phyloP scores from a whole-genome alignment of 805 yeast genomes.

The Metschnikowia drakensbergensis region DNA sequence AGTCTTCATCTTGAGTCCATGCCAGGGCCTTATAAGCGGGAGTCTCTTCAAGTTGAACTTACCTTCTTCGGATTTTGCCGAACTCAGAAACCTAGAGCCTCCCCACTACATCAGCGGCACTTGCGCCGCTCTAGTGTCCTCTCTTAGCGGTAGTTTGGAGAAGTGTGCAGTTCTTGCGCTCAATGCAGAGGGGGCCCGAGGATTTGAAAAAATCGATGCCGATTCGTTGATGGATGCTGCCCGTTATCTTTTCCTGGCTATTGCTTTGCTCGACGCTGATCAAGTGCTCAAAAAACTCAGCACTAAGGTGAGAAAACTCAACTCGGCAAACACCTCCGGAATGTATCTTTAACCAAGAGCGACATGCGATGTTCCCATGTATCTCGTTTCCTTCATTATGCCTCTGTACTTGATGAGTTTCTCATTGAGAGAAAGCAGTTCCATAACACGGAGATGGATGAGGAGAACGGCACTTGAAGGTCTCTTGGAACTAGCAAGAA shows the following conservation, averaged over 20 bases:
- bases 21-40: conserved; percentile 30
- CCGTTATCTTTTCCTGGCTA: conserved; percentile 5
- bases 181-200: conserved; percentile 61
- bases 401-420: conserved; percentile 35
- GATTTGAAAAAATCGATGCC: conserved; percentile 50
- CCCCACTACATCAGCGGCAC: conserved; percentile 63
- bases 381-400: not conserved
- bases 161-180: conserved; percentile 26
- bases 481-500: conserved; percentile 65
- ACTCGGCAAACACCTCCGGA: conserved; percentile 24
- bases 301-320: conserved; percentile 21
- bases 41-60: conserved; percentile 24
- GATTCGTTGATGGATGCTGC: conserved; percentile 39
- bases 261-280: not conserved
- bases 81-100: conserved; percentile 41
- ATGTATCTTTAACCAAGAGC: conserved; percentile 19
- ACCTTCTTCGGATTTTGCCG: conserved; percentile 9
- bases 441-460: conserved; percentile 86
- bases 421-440: conserved; percentile 85
- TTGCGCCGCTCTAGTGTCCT: conserved; percentile 42
- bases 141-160: conserved; percentile 7
- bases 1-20: conserved; percentile 38
- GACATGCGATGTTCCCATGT: not conserved
- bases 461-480: conserved; percentile 87
- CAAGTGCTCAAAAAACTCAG: conserved; percentile 18